Percentiles rank a stretch among this genome's conserved stretches.
These are phyloP conservation scores for Xylaria telfairii DNA, from an alignment of 495 filamentous ascomycete genomes.

Conservation along the genomic window DNA sequence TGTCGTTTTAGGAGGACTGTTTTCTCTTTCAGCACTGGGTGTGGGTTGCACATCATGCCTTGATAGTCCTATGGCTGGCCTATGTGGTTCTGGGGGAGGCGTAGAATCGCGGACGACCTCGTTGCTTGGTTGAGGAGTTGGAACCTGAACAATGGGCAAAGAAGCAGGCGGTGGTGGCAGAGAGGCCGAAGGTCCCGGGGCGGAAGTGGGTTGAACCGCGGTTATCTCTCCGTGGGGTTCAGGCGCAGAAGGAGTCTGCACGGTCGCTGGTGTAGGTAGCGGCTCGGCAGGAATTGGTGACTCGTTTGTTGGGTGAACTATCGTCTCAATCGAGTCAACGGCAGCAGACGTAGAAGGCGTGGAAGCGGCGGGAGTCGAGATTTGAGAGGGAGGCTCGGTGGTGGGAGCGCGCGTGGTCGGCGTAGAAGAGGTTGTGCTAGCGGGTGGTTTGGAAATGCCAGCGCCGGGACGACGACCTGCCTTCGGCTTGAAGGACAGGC, in stretches of 20 bases:
- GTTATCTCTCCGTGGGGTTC: background rate
- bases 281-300: background rate
- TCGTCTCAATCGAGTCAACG: conserved; percentile 6
- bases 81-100: background rate
- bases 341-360: conserved; percentile 22
- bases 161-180: background rate
- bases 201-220: background rate
- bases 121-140: conserved; percentile 14
- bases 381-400: conserved; percentile 29
- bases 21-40: background rate
- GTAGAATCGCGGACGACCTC: background rate
- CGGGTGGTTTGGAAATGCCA: conserved; percentile 27
- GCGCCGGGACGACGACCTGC: conserved; percentile 35
- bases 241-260: conserved; percentile 1
- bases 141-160: background rate
- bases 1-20: background rate
- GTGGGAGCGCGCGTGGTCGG: conserved; percentile 26
- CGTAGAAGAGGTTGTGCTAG: conserved; percentile 21
- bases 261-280: background rate
- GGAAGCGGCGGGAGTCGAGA: conserved; percentile 27
- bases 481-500: conserved; percentile 53
- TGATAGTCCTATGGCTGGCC: background rate
- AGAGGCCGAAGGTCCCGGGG: conserved; percentile 1
- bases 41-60: background rate
- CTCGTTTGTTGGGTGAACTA: background rate